Evolutionary conservation across 1,284 basidiomycete species (phyloP), one percentile per base, ranked within the genome.

Genomic region (Golubevia pallescens): DNA sequence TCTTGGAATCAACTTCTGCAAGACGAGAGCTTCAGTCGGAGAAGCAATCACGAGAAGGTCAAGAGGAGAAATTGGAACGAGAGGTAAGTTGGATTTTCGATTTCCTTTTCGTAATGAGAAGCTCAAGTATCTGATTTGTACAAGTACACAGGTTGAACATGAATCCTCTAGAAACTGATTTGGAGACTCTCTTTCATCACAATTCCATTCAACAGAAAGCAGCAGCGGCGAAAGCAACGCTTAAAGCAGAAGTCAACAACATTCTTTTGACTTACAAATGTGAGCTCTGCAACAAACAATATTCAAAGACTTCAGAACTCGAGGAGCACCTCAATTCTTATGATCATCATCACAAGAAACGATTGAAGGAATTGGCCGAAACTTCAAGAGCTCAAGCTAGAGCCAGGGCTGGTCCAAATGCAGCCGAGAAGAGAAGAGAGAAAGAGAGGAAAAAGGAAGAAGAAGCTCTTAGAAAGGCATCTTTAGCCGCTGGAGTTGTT

Each of bases 341-440:
- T 60, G 64, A 66, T 32, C 64, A 66, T 24, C 64, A 66, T 28
- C 64, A 66, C 42, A 66, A 32, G 63, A 66, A 66, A 60, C 13
- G 64, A 20, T 10, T 66, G 10, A 66, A 55, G 62, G 64, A 66
- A 57, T 56, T 66, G 61, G 23, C 48, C n/a, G 34, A 32, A 23
- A 54, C 23, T 21, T 20, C 53, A 13, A 66, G 58, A 63, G 62
- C 23, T n/a, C 23, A 23, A 14, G 42, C 42, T 48, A 48, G 42
- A 16, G 42, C 34, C 34, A 19, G 20, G 8, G 61, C 42, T n/a
- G 34, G 20, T 10, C 58, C 19, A 4, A 51, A 38, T 28, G 58
- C 58, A 4, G 23, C 58, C 2, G 58, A 63, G 21, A 62, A 62
- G 62, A 63, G 24, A 38, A 14, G 62, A 32, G 61, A 63, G n/a